A percentile compares a stretch with the other conserved stretches of the same genome.
Conservation (phyloP, 352 stramenopile species). For the Phytophthora melonis region DNA sequence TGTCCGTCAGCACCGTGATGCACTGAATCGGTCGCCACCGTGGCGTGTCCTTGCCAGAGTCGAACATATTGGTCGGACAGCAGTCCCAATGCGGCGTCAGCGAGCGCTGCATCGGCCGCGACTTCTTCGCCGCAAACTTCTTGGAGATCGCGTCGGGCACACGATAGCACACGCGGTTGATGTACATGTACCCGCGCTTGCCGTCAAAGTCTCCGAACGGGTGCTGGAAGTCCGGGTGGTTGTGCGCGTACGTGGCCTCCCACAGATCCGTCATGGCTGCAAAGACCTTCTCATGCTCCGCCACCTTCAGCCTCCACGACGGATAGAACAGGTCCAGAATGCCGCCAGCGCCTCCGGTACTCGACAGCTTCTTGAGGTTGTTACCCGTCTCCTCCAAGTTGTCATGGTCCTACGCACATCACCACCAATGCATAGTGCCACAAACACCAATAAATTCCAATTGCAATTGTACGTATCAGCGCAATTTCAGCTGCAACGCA, state of each 20-base stretch:
- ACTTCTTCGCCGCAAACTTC: slow-evolving; percentile 71
- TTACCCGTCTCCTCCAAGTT: slow-evolving; percentile 71
- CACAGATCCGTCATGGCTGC: slow-evolving; percentile 88
- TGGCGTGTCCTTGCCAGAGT: slow-evolving; percentile 74
- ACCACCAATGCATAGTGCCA: no score
- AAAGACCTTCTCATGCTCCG: slow-evolving; percentile 77
- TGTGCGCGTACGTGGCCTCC: slow-evolving; percentile 75
- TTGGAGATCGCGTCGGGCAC: slow-evolving; percentile 75
- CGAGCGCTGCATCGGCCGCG: slow-evolving; percentile 84
- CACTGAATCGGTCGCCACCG: slow-evolving; percentile 92
- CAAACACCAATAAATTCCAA: slow-evolving; percentile 1
- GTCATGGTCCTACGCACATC: slow-evolving; percentile 66
- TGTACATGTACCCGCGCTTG: slow-evolving; percentile 87
- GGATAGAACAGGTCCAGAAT: slow-evolving; percentile 92
- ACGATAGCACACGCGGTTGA: slow-evolving; percentile 89
- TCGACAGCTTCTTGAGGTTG: slow-evolving; percentile 85
- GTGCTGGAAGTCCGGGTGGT: slow-evolving; percentile 70
- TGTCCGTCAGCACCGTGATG: slow-evolving; percentile 87
- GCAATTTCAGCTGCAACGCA: slow-evolving; percentile 31
- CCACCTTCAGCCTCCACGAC: slow-evolving; percentile 85
- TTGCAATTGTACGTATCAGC: neutral
- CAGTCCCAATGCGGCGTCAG: slow-evolving; percentile 91
- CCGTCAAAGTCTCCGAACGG: slow-evolving; percentile 77
- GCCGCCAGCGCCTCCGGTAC: slow-evolving; percentile 86
- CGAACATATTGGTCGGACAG: slow-evolving; percentile 79